Conservation (phyloP, 2,329 filamentous ascomycete species). For the Conoideocrella luteorostrata region DNA sequence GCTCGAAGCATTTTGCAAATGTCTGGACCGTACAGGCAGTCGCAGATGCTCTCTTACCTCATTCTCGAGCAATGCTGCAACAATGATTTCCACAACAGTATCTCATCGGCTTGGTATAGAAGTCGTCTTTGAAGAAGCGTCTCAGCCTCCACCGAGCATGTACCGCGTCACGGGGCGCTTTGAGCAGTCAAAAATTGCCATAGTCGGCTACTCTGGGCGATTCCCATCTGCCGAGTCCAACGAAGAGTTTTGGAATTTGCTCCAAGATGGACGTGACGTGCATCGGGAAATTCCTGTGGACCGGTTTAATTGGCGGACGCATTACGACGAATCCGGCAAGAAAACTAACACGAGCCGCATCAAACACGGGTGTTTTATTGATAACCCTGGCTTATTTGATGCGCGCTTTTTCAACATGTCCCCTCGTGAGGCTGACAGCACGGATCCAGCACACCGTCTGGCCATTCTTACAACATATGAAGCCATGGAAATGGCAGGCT, state of each 20-base stretch:
- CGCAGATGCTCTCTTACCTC: not conserved
- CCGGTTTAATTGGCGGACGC: slow-evolving; percentile 58
- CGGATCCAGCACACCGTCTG: slow-evolving; percentile 68
- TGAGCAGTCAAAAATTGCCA: slow-evolving; percentile 47
- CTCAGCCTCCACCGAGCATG: not conserved
- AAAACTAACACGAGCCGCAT: slow-evolving; percentile 60
- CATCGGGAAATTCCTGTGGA: slow-evolving; percentile 54
- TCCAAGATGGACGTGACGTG: slow-evolving; percentile 60
- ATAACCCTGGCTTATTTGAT: slow-evolving; percentile 67
- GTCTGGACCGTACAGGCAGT: not conserved
- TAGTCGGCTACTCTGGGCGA: slow-evolving; percentile 55
- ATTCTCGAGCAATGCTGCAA: not conserved
- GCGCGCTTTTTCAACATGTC: slow-evolving; percentile 76
- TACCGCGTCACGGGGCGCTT: not conserved
- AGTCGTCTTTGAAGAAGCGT: not conserved
- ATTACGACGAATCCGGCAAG: slow-evolving; percentile 60
- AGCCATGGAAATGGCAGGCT: slow-evolving; percentile 68
- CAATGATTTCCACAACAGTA: not conserved
- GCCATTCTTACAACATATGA: slow-evolving; percentile 69
- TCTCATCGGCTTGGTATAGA: not conserved
- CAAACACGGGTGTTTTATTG: slow-evolving; percentile 61
- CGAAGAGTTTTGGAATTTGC: slow-evolving; percentile 52
- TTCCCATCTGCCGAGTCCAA: slow-evolving; percentile 29
- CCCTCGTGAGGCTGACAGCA: slow-evolving; percentile 63
- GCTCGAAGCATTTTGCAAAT: not conserved